A percentile compares a stretch with the other conserved stretches of the same genome.
These are phyloP conservation scores for Boletus subparvulus DNA, from an alignment of 768 basidiomycete genomes.

Conservation along the genomic window DNA sequence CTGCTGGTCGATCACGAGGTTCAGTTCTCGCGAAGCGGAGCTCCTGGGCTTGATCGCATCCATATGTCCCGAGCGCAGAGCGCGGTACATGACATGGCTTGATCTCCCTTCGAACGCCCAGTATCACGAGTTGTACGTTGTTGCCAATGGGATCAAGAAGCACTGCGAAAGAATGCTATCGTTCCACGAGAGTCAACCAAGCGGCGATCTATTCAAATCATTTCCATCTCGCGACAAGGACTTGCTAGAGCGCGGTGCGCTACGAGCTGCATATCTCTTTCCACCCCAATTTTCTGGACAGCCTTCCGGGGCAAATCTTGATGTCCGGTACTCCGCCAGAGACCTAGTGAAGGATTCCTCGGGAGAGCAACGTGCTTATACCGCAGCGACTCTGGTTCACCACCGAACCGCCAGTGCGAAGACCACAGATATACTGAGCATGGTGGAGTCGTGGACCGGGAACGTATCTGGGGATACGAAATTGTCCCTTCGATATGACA, in stretches of 20 bases:
- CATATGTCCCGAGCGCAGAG: no score
- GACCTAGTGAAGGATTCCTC: background rate
- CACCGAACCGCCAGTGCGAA: background rate
- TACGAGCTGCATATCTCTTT: constrained; percentile 7
- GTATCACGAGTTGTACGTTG: constrained; percentile 28
- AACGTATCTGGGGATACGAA: no score
- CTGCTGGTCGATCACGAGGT: no score
- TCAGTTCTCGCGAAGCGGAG: no score
- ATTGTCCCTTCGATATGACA: constrained; percentile 21
- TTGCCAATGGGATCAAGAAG: constrained; percentile 30
- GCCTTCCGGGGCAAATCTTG: background rate
- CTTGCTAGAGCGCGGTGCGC: constrained; percentile 17
- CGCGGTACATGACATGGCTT: no score
- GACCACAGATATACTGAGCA: no score
- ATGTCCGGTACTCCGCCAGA: constrained; percentile 15
- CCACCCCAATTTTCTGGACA: constrained; percentile 2
- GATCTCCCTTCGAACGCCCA: constrained; percentile 24
- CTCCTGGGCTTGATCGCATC: no score
- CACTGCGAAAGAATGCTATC: constrained; percentile 18
- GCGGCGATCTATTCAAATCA: no score
- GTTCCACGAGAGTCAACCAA: background rate
- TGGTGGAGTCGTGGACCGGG: no score
- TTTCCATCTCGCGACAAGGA: constrained; percentile 5
- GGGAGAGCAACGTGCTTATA: constrained; percentile 15
- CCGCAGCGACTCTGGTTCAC: constrained; percentile 5